phyloP scores from a whole-genome alignment of 495 filamentous ascomycete species.

The Clohesyomyces aquaticus region DNA sequence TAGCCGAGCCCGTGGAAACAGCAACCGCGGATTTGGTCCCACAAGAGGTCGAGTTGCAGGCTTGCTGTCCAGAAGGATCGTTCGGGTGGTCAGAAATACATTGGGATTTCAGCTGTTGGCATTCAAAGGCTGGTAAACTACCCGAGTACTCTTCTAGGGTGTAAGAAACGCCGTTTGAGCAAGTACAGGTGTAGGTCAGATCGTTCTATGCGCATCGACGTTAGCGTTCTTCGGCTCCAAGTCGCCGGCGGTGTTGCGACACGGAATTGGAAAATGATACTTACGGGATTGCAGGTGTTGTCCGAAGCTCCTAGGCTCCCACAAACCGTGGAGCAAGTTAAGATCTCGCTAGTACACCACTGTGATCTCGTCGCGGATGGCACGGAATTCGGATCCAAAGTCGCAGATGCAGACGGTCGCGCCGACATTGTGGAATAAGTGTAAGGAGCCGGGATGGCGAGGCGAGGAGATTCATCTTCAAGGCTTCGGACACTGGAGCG shows the following conservation, averaged over 20 bases:
- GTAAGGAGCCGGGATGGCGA: neutral
- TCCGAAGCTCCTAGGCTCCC: neutral
- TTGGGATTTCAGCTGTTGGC: neutral
- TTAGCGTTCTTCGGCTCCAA: neutral
- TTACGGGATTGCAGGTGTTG: neutral
- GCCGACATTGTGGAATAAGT: neutral
- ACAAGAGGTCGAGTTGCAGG: neutral
- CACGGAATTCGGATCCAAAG: neutral
- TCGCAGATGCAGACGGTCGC: neutral
- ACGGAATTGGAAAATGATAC: neutral
- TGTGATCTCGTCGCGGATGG: neutral
- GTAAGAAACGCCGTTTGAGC: neutral
- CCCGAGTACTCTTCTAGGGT: neutral
- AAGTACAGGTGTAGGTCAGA: neutral
- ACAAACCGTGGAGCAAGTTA: neutral
- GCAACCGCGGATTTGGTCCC: neutral
- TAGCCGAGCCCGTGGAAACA: neutral
- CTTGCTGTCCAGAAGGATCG: slow-evolving; percentile 4
- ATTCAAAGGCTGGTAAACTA: neutral
- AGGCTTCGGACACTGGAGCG: too few relatives aligned
- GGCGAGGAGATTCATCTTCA: neutral
- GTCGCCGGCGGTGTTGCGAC: neutral
- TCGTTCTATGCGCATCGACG: neutral
- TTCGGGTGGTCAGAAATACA: neutral
- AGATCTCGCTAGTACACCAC: neutral